Conservation (phyloP, 1,284 basidiomycete genomes). For the Rhodofomes roseus region DNA sequence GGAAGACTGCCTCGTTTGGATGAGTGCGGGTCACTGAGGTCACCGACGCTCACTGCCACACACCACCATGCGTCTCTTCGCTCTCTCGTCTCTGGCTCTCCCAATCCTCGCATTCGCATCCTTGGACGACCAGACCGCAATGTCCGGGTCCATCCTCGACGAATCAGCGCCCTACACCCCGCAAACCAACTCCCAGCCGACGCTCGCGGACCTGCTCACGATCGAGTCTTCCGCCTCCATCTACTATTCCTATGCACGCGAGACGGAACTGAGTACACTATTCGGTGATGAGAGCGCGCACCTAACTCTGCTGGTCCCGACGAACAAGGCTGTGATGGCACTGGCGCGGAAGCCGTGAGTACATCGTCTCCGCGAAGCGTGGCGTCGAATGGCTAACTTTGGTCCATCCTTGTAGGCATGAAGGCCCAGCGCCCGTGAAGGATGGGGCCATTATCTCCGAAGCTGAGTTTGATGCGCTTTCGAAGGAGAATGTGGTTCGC, state of each 20-base stretch:
- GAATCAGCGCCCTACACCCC: slow-evolving; percentile 19
- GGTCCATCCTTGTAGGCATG: slow-evolving; percentile 39
- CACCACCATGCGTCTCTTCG: slow-evolving; percentile 7
- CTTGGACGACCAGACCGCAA: slow-evolving; percentile 28
- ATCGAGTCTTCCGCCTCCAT: slow-evolving; percentile 69
- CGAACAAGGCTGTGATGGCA: slow-evolving; percentile 79
- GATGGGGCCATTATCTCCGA: slow-evolving; percentile 53
- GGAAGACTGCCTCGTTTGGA: not conserved
- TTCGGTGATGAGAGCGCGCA: slow-evolving; percentile 38
- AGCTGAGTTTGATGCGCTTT: slow-evolving; percentile 53
- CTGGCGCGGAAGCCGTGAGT: slow-evolving; percentile 71
- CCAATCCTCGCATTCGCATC: slow-evolving; percentile 31
- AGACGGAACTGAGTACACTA: slow-evolving; percentile 52
- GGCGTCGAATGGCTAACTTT: not conserved
- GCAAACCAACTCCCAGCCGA: slow-evolving; percentile 34
- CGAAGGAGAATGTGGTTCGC: slow-evolving; percentile 59
- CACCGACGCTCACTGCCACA: not conserved
- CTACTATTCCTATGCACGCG: slow-evolving; percentile 77
- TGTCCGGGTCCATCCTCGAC: slow-evolving; percentile 16
- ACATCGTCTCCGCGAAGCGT: not conserved
- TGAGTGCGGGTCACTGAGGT: slow-evolving; percentile 16
- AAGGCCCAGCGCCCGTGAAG: slow-evolving; percentile 42
- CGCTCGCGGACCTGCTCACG: slow-evolving; percentile 68
- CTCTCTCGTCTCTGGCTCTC: slow-evolving; percentile 27
- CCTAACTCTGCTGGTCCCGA: slow-evolving; percentile 67